phyloP scores from a whole-genome alignment of 2,329 filamentous ascomycete species.

The Zymoseptoria crescenta region DNA sequence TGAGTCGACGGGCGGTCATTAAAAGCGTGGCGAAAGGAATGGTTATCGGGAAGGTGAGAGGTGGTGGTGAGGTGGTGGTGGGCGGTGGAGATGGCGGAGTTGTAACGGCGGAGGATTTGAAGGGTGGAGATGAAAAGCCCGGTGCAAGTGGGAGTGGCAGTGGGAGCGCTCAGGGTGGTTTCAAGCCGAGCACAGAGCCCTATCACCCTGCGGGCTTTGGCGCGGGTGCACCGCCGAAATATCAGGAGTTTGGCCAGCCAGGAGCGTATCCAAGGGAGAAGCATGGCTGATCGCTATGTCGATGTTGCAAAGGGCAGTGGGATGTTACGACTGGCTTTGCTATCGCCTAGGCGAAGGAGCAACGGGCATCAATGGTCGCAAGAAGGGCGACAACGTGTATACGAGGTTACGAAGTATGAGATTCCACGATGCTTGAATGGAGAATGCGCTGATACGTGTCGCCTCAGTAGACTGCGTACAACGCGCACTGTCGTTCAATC shows the following conservation, averaged over 20 bases:
- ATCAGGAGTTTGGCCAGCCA: conserved; percentile 21
- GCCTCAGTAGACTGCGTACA: too few relatives aligned
- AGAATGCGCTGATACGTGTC: too few relatives aligned
- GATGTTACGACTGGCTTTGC: too few relatives aligned
- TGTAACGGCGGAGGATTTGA: conserved; percentile 25
- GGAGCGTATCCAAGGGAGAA: conserved; percentile 1
- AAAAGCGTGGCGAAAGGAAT: conserved; percentile 96
- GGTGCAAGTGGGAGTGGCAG: not conserved
- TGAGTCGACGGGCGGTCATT: conserved; percentile 79
- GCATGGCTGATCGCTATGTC: not conserved
- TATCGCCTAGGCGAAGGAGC: too few relatives aligned
- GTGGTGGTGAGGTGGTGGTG: conserved; percentile 65
- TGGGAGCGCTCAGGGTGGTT: conserved; percentile 12
- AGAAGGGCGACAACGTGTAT: not conserved
- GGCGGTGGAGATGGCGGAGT: conserved; percentile 55
- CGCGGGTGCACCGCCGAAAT: conserved; percentile 17
- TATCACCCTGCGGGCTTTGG: conserved; percentile 24
- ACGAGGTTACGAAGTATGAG: not conserved
- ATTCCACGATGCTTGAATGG: not conserved
- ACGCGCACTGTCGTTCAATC: too few relatives aligned
- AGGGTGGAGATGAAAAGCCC: conserved; percentile 14
- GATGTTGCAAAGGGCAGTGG: too few relatives aligned
- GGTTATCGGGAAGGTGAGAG: conserved; percentile 73
- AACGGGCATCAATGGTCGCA: too few relatives aligned
- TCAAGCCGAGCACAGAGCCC: conserved; percentile 15